Base-by-base conservation (phyloP, 2,329 filamentous ascomycete genomes). In the Akanthomyces muscarius region DNA sequence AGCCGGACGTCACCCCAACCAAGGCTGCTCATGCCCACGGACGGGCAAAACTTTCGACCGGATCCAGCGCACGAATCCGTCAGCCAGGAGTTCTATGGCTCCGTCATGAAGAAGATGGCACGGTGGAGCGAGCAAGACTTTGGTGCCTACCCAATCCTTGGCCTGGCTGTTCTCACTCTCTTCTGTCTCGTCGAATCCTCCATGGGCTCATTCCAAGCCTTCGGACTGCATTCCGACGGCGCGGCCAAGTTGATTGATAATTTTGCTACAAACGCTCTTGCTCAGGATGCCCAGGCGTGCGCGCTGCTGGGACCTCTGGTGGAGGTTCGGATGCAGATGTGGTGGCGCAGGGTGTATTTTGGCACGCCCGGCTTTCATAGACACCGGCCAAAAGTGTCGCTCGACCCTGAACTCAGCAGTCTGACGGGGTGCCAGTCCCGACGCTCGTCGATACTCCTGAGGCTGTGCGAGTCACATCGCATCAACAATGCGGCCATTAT, bases 321-420 rank as follows among this genome's bases (percentile, higher is more conserved):
- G 1, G 63, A 66, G 30, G 55, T 64, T 23, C 56, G 62, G 44
- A 68, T 68, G 66, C 66, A 69, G 5, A 69, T 68, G 52, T 70
- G 67, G 67, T 69, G 68, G 69, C 65, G 67, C 33, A 53, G 69
- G 2, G 63, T 68, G 14, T 65, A 69, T 18, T 69, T 69, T 38
- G 63, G 67, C 44, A 69, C 68, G 0, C 64, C 60, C 0, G 54
- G 60, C 0, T 69, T 68, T 47, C 64, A 65, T n/a, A 48, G 62
- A 21, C 50, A 51, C 18, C 53, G 51, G 5, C 42, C 55, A 5
- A 30, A 41, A n/a, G 36, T 62, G 11, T 23, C 48, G 30, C 21
- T 56, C 3, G 30, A n/a, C 13, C 38, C 42, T 23, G 14, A 14
- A 30, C 47, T 63, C 18, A 13, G 18, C 1, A 21, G 16, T 7